Conservation (phyloP, 108 stramenopile species). For the Nitzschia sp. region DNA sequence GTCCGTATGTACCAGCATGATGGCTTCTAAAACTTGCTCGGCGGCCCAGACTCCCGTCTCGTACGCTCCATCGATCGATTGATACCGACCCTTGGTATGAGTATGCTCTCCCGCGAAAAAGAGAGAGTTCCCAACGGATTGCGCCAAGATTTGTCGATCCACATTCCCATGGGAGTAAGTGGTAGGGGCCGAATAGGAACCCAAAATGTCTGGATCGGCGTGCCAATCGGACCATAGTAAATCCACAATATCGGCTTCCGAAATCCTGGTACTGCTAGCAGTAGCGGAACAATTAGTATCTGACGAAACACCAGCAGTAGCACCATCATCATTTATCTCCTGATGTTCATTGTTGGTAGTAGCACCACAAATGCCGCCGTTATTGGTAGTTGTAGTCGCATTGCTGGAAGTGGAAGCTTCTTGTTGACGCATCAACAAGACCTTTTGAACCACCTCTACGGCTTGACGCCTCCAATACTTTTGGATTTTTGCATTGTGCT, state of each 20-base stretch:
- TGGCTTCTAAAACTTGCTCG: background rate
- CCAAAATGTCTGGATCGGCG: constrained; percentile 14
- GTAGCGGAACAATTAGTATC: background rate
- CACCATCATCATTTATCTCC: too few species aligned
- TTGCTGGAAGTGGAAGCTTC: too few species aligned
- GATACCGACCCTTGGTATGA: constrained; percentile 20
- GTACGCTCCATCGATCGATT: constrained; percentile 26
- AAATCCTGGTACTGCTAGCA: background rate
- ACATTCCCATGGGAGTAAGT: constrained; percentile 6
- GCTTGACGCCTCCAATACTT: constrained; percentile 8
- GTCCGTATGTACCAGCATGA: too few species aligned
- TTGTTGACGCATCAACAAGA: too few species aligned
- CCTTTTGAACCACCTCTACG: background rate
- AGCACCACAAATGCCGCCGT: too few species aligned
- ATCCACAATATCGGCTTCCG: constrained; percentile 1
- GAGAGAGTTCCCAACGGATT: background rate
- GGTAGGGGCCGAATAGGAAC: constrained; percentile 19
- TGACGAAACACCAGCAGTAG: too few species aligned
- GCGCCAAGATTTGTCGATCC: constrained; percentile 12
- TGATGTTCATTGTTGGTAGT: too few species aligned
- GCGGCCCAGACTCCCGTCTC: constrained; percentile 20
- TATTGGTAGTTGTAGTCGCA: too few species aligned
- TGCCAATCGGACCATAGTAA: constrained; percentile 9
- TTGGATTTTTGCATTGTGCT: background rate
- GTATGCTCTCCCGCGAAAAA: constrained; percentile 40